Conservation (phyloP, 805 yeast genomes). For the Ascoidea tarda region DNA sequence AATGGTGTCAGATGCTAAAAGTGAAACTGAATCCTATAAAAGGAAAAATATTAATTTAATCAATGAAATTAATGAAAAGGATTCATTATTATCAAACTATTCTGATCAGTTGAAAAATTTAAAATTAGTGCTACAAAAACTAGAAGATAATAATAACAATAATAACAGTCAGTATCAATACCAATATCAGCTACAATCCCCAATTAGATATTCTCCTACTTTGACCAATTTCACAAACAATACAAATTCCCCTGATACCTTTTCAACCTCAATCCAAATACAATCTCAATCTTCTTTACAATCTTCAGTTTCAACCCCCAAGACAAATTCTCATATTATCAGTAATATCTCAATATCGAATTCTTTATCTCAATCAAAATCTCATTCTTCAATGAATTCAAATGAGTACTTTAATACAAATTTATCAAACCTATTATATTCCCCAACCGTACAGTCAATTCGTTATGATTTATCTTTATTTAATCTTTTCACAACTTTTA, state of each 20-base stretch:
- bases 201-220: not conserved
- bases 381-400: not conserved
- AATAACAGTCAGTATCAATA: no score
- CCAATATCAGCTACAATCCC: not conserved
- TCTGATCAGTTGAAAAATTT: constrained; percentile 55
- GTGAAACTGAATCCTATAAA: constrained; percentile 46
- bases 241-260: not conserved
- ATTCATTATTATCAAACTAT: constrained; percentile 48
- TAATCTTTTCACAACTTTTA: constrained; percentile 6
- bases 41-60: constrained; percentile 40
- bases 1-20: constrained; percentile 71
- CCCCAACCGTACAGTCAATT: constrained; percentile 10
- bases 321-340: not conserved
- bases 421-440: constrained; percentile 7
- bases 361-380: not conserved
- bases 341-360: not conserved
- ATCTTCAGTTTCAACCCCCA: not conserved
- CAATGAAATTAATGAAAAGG: constrained; percentile 49
- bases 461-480: constrained; percentile 8
- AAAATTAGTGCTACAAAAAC: constrained; percentile 41
- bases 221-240: not conserved
- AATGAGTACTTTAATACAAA: not conserved
- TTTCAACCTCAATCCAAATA: not conserved
- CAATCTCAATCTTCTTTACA: not conserved
- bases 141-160: constrained; percentile 17